Percentiles rank a stretch among this genome's conserved stretches.
Conservation (phyloP, 2,329 filamentous ascomycete species). For the Colletotrichum musicola region DNA sequence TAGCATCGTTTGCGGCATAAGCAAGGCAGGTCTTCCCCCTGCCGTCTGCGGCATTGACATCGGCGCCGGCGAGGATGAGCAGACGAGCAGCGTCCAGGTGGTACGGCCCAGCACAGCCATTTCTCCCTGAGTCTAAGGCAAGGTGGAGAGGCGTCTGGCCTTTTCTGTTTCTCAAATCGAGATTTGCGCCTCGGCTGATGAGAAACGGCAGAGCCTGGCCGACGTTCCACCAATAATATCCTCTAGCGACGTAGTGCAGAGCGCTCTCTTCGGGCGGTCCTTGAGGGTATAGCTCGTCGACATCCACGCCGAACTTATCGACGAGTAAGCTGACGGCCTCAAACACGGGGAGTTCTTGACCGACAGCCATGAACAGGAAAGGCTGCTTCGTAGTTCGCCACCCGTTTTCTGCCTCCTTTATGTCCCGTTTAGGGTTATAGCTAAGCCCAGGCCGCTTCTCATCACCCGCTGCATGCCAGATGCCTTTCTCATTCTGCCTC, state of each 20-base stretch:
- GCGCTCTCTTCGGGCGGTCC: neutral
- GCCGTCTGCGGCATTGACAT: constrained; percentile 28
- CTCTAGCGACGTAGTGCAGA: constrained; percentile 1
- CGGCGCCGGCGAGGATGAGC: constrained; percentile 16
- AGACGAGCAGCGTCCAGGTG: constrained; percentile 20
- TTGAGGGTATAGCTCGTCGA: constrained; percentile 43
- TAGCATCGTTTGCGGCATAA: constrained; percentile 11
- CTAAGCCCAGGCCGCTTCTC: neutral
- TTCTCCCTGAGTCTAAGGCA: constrained; percentile 8
- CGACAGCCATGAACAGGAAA: constrained; percentile 45
- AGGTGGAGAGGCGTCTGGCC: constrained; percentile 35
- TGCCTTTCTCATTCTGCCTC: constrained; percentile 24
- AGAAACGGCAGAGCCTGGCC: constrained; percentile 37
- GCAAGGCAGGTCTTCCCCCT: constrained; percentile 34
- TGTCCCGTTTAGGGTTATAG: neutral
- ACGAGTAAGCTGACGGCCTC: constrained; percentile 50
- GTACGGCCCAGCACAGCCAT: neutral
- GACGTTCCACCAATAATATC: constrained; percentile 36
- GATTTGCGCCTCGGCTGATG: constrained; percentile 8
- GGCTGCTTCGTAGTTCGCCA: constrained; percentile 24
- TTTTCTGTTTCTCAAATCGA: constrained; percentile 9
- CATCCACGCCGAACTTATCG: constrained; percentile 47
- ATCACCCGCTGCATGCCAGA: neutral
- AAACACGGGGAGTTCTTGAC: constrained; percentile 50
- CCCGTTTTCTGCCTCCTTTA: neutral